Percentiles rank a stretch among this genome's conserved stretches.
Evolutionary conservation across 495 filamentous ascomycete species (phyloP).

Genomic region (Peziza echinospora): DNA sequence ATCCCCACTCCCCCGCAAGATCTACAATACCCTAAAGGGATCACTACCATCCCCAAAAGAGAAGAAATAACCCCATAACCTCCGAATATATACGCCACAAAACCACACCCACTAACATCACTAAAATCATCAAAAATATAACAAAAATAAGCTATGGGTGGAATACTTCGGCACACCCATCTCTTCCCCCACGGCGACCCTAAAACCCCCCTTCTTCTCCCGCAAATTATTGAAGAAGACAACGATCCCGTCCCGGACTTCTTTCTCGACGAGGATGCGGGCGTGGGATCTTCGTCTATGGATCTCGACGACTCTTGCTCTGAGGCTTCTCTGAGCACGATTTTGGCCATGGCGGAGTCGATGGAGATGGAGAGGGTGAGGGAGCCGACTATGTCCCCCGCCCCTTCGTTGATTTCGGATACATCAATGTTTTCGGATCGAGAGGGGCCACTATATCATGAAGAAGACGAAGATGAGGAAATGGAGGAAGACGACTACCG

Average conservation of each 20-base stretch:
- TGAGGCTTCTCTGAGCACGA: constrained; percentile 3
- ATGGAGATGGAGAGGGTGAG: neutral
- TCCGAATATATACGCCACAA: too few relatives aligned
- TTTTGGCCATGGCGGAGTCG: constrained; percentile 2
- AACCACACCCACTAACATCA: too few relatives aligned
- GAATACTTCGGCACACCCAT: neutral
- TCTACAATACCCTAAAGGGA: too few relatives aligned
- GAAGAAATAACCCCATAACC: too few relatives aligned
- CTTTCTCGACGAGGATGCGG: constrained; percentile 14
- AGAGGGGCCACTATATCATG: too few relatives aligned
- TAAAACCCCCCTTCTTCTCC: constrained; percentile 10
- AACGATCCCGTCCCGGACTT: constrained; percentile 12
- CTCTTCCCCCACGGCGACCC: constrained; percentile 2
- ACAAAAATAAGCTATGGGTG: neutral
- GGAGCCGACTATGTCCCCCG: constrained; percentile 12
- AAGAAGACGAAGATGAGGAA: too few relatives aligned
- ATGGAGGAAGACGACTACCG: too few relatives aligned
- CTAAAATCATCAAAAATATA: too few relatives aligned
- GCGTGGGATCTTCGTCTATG: constrained; percentile 10
- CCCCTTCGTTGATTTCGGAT: constrained; percentile 2
- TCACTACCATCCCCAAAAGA: too few relatives aligned
- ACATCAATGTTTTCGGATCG: constrained; percentile 1
- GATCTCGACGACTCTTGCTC: constrained; percentile 1
- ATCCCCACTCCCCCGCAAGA: too few relatives aligned
- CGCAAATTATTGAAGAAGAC: constrained; percentile 11